Base-by-base conservation (phyloP, 345 rosid genomes). In the Pistacia atlantica region DNA sequence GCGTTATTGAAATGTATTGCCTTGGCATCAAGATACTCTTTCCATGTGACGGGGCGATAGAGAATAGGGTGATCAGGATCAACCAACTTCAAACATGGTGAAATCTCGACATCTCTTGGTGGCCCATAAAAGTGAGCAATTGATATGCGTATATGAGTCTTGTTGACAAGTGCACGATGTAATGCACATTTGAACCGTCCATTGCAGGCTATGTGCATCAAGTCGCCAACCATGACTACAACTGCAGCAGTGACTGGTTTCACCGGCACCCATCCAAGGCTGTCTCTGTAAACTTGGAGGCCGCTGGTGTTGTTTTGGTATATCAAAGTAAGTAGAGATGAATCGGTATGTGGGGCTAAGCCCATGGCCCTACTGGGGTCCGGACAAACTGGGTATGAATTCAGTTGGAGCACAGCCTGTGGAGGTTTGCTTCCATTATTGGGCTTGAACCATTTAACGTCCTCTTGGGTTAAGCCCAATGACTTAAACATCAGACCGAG, bases 351-450 rank as follows among this genome's bases (percentile, higher is more conserved):
- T 1, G 88, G 88, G 13, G 86, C 86, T 38, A 86, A 71, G 72
- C 91, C 91, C 85, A 89, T 84, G 46, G 91, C 87, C 65, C 64
- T 80, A 33, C 63, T 73, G 8, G 91, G 91, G 22, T 84, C 85
- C 8, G 91, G 91, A 61, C 91, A 87, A n/a, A 78, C 67, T 4
- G 90, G 89, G 73, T 87, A 89, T 0, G 90, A 89, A 69, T 89
- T 87, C 52, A 86, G 70, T 72, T 87, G 93, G n/a, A 87, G 75
- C 20, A 79, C 72, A 2, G 77, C 75, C 33, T 78, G 88, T 33
- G 76, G 61, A 1, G 13, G 80, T 56, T 66, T 13, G 71, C 67
- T 37, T n/a, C 67, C 77, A 4, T 28, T 66, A 69, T 57, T 71
- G 49, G 84, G 74, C 74, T 58, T 72, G 48, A 84, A 71, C 82